Percentiles rank a stretch among this genome's conserved stretches.
Evolutionary conservation across 306 rosid species (phyloP).

Genomic region (Delonix regia): DNA sequence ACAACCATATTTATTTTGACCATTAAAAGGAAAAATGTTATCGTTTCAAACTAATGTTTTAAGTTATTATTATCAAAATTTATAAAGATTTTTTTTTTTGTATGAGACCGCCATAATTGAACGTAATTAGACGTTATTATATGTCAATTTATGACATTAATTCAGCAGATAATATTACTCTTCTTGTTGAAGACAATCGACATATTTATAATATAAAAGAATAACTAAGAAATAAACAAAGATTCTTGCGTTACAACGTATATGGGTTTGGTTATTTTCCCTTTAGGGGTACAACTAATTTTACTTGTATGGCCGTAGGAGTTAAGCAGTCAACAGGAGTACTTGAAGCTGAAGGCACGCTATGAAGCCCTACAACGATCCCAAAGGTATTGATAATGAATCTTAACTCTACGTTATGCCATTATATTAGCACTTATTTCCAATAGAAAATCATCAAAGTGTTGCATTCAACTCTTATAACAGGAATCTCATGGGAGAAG

Average conservation of each 20-base stretch:
- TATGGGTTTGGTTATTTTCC: not conserved
- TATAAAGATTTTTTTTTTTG: too few species aligned
- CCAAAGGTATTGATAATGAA: constrained; percentile 58
- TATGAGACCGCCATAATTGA: too few species aligned
- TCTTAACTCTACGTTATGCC: not conserved
- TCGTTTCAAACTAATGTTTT: not conserved
- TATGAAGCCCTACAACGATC: constrained; percentile 83
- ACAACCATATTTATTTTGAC: not conserved
- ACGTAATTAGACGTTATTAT: not conserved
- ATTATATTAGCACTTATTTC: not conserved
- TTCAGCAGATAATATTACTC: not conserved
- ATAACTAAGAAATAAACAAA: not conserved
- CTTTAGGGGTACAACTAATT: not conserved
- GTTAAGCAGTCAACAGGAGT: constrained; percentile 96
- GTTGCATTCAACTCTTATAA: constrained; percentile 1
- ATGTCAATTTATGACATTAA: not conserved
- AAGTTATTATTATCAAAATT: not conserved
- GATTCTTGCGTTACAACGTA: not conserved
- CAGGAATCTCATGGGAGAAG: constrained; percentile 97
- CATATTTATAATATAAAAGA: not conserved
- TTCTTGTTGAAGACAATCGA: not conserved
- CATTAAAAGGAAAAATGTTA: not conserved
- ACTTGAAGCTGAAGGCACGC: constrained; percentile 96
- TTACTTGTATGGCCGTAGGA: constrained; percentile 51
- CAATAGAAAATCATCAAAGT: not conserved